Conservation (phyloP, 306 rosid genomes). For the Casuarina glauca region DNA sequence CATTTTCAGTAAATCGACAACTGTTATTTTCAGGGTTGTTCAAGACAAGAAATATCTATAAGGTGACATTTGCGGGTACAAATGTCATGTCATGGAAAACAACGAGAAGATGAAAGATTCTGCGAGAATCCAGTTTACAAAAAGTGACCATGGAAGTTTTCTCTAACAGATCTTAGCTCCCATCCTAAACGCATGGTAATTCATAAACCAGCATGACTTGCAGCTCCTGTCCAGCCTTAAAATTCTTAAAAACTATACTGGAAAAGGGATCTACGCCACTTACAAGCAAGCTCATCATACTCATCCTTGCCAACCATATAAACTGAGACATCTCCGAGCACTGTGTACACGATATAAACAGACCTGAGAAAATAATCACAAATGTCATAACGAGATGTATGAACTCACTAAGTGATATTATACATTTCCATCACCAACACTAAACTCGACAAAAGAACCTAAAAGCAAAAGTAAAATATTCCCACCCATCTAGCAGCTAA, state of each 20-base stretch:
- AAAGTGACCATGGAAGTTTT: not conserved
- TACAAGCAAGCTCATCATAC: conserved; percentile 90
- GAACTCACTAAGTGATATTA: not conserved
- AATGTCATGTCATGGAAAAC: not conserved
- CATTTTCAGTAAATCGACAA: not conserved
- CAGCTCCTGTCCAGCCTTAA: not conserved
- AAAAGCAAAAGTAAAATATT: conserved; percentile 11
- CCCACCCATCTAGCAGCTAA: not conserved
- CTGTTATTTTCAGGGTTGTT: not conserved
- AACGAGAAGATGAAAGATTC: not conserved
- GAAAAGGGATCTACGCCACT: conserved; percentile 33
- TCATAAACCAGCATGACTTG: not conserved
- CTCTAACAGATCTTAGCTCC: not conserved
- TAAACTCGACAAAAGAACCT: not conserved
- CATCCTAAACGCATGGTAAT: not conserved
- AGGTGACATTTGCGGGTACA: not conserved
- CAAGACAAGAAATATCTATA: not conserved
- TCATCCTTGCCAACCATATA: conserved; percentile 88
- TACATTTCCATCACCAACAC: not conserved
- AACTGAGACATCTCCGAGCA: conserved; percentile 91
- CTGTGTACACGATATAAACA: conserved; percentile 87
- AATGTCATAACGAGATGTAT: not conserved
- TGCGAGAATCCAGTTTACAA: not conserved
- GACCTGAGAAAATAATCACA: conserved; percentile 56
- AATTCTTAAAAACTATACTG: not conserved